phyloP scores from a whole-genome alignment of 2,329 filamentous ascomycete genomes.

The Stachybotrys echinatus region DNA sequence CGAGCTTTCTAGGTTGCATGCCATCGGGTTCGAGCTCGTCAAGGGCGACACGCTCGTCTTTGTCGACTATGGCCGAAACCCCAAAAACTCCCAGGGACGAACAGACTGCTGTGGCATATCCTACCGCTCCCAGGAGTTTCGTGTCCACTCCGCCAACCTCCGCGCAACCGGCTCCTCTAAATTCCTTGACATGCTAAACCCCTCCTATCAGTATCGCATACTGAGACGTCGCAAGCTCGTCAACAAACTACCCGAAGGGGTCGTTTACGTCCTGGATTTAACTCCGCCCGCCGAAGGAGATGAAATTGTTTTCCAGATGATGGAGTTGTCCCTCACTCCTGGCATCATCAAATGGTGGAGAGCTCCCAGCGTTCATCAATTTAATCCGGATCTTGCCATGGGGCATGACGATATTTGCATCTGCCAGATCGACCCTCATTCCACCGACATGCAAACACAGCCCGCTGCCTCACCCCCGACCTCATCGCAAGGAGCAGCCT shows the following conservation, averaged over 20 bases:
- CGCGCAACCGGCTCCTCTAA: constrained; percentile 38
- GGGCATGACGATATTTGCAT: constrained; percentile 36
- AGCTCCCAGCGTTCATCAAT: constrained; percentile 25
- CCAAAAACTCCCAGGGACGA: constrained; percentile 8
- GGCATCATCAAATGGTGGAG: constrained; percentile 52
- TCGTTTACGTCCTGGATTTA: constrained; percentile 58
- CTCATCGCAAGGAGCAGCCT: neutral
- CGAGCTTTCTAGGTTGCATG: constrained; percentile 21
- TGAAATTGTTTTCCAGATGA: constrained; percentile 54
- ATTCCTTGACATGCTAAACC: constrained; percentile 39
- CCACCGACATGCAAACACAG: neutral
- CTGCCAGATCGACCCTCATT: constrained; percentile 12
- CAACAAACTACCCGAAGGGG: constrained; percentile 30
- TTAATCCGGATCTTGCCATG: constrained; percentile 22
- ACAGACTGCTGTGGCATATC: constrained; percentile 28
- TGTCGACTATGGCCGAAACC: constrained; percentile 29
- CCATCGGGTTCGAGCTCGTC: constrained; percentile 16
- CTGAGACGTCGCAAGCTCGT: constrained; percentile 29
- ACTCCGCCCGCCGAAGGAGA: constrained; percentile 59
- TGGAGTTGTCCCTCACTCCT: constrained; percentile 51
- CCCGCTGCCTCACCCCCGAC: neutral
- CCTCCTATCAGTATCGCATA: constrained; percentile 33
- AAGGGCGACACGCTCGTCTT: constrained; percentile 40
- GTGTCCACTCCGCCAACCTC: constrained; percentile 41
- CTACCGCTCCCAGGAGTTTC: constrained; percentile 30